Conservation (phyloP, 208 protist genomes). For the Acanthamoeba triangularis region DNA sequence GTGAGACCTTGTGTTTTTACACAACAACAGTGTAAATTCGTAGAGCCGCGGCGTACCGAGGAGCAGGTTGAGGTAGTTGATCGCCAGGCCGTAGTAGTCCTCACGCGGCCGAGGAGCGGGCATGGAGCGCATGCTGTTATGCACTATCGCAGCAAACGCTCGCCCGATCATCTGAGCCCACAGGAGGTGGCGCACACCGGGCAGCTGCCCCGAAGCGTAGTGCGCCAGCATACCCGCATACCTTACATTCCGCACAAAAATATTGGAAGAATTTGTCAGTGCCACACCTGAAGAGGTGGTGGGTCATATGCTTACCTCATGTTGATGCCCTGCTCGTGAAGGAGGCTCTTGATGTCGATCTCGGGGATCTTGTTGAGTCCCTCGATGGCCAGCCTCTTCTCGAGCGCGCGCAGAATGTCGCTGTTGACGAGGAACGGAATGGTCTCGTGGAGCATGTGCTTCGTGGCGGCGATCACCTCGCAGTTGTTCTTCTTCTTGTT, state of each 20-base stretch:
- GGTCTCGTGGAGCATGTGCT: constrained; percentile 5
- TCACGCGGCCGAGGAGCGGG: neutral
- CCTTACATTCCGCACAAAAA: neutral
- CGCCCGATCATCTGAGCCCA: constrained; percentile 64
- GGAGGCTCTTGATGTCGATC: constrained; percentile 32
- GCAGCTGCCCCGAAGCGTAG: neutral
- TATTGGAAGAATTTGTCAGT: neutral
- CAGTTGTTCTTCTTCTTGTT: constrained; percentile 72
- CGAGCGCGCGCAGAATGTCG: neutral
- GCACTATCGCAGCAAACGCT: constrained; percentile 45
- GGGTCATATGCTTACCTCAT: neutral
- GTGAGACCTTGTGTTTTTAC: neutral
- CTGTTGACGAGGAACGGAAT: neutral
- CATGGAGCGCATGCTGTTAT: constrained; percentile 57
- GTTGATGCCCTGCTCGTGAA: constrained; percentile 68
- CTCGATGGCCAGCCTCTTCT: constrained; percentile 37
- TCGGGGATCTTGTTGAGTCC: neutral
- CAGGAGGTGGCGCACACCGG: neutral
- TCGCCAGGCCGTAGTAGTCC: constrained; percentile 34
- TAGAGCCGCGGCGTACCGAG: neutral
- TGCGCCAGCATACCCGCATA: constrained; percentile 24
- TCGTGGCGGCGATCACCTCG: constrained; percentile 49
- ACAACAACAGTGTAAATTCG: neutral
- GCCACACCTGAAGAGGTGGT: neutral
- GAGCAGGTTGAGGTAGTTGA: constrained; percentile 61